Percentiles rank a stretch among this genome's conserved stretches.
Evolutionary conservation across 2,329 filamentous ascomycete genomes (phyloP).

Genomic region (Peltaster fructicola): DNA sequence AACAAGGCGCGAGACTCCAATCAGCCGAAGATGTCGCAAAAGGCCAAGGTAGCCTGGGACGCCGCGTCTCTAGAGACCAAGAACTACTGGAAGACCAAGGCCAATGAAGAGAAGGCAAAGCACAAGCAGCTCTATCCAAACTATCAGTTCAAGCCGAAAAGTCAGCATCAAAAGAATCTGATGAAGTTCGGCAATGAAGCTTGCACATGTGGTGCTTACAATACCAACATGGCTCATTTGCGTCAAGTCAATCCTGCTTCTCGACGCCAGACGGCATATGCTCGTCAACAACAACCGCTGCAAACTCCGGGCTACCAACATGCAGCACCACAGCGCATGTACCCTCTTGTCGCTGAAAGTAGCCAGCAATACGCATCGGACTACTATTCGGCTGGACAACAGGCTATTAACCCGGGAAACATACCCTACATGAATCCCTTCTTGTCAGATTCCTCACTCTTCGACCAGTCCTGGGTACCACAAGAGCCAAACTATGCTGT

Average conservation of each 20-base stretch:
- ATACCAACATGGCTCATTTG: conserved; percentile 3
- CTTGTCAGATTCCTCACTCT: too few species aligned
- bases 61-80: not conserved
- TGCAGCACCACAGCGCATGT: conserved; percentile 1
- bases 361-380: not conserved
- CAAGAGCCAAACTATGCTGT: too few species aligned
- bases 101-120: conserved; percentile 1
- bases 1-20: not conserved
- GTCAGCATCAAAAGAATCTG: conserved; percentile 1
- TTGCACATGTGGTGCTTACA: conserved; percentile 7
- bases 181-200: conserved; percentile 3
- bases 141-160: conserved; percentile 4
- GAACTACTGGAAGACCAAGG: not conserved
- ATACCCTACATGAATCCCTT: too few species aligned
- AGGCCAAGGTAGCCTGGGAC: conserved; percentile 2
- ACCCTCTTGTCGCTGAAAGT: conserved; percentile 1
- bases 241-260: conserved; percentile 1
- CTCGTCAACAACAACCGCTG: not conserved
- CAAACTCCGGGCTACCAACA: not conserved
- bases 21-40: conserved; percentile 4
- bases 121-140: conserved; percentile 4
- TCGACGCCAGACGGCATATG: not conserved
- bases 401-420: not conserved
- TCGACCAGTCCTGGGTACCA: too few species aligned
- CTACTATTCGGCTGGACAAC: not conserved